These are phyloP conservation scores for Arabidopsis suecica DNA, from an alignment of 345 rosid species.

Conservation along the genomic window DNA sequence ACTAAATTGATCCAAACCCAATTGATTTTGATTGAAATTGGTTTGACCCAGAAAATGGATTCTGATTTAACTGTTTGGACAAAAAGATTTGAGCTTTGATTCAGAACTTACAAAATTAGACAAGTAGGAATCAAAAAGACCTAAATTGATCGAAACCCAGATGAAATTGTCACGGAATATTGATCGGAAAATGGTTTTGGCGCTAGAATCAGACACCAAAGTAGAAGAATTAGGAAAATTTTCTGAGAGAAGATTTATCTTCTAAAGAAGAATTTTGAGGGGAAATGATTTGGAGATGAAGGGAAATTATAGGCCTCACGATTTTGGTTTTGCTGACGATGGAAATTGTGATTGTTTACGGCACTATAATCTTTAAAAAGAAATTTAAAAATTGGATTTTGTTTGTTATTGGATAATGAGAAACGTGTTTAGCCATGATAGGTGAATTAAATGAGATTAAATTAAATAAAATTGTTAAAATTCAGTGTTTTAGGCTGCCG, in stretches of 20 bases:
- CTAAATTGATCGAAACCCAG: conserved; percentile 1
- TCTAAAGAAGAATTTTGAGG: background rate
- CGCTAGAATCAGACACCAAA: background rate
- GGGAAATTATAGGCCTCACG: conserved; percentile 34
- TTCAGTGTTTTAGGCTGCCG: conserved; percentile 25
- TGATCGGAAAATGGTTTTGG: background rate
- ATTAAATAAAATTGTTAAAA: background rate
- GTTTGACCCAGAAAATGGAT: background rate
- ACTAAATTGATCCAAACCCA: conserved; percentile 27
- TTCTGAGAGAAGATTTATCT: background rate
- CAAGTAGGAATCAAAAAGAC: too few relatives aligned
- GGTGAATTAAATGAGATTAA: background rate
- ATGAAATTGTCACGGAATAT: background rate
- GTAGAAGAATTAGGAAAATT: background rate
- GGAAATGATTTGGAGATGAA: conserved; percentile 1
- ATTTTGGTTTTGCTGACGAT: conserved; percentile 27
- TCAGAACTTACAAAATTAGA: too few relatives aligned
- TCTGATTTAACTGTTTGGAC: background rate
- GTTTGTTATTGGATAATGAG: conserved; percentile 12
- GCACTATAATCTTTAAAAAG: conserved; percentile 7
- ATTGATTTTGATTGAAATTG: conserved; percentile 11
- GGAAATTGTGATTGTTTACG: conserved; percentile 20
- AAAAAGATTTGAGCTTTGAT: too few relatives aligned
- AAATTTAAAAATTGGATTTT: background rate
- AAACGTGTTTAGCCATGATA: conserved; percentile 5